Base-by-base conservation (phyloP, 2,329 filamentous ascomycete species). In the Diaporthe sp. region DNA sequence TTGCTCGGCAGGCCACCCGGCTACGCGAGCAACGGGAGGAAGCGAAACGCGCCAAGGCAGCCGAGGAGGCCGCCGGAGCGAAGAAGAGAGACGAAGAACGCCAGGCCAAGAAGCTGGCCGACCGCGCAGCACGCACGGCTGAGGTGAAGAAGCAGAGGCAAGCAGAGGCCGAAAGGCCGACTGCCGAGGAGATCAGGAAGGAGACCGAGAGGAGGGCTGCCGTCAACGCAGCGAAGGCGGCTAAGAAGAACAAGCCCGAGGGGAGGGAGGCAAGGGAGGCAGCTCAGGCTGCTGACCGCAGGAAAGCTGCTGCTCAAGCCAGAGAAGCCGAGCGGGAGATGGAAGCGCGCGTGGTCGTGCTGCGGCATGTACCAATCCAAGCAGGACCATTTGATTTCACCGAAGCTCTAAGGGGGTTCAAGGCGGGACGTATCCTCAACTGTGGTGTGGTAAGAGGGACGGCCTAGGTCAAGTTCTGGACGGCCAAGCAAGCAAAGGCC, bases 391-490 rank as follows among this genome's bases (percentile, higher is more conserved):
- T 1, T 2, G 25, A 9, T 42, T n/a, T 61, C 15, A 27, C 15
- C 15, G 0, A 9, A 0, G n/a, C 58, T 27, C 35, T 42, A 13
- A 10, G 35, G 12, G 6, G 10, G 17, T 6, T 37, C 13, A 8
- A 25, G 15, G 47, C 50, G 3, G 65, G 65, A 2, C 65, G 50
- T 22, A 55, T 69, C 50, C 65, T 69, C 65, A n/a, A 69, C 27
- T 19, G 9, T 0, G 37, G 35, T 32, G 30, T 32, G 35, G 37
- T 22, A 19, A 47, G 27, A n/a, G 51, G 66, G 13, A 30, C 39
- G 51, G 37, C 66, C 10, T 55, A 37, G 66, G 39, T 47, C 25
- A 51, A 39, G 44, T 19, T 70, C 13, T 35, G 10, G 1, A 70
- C 66, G 1, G 37, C 66, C 1, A 51, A 70, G n/a, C 35, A 53